Evolutionary conservation across 768 basidiomycete species (phyloP).

Genomic region (Boletus rubropictus): DNA sequence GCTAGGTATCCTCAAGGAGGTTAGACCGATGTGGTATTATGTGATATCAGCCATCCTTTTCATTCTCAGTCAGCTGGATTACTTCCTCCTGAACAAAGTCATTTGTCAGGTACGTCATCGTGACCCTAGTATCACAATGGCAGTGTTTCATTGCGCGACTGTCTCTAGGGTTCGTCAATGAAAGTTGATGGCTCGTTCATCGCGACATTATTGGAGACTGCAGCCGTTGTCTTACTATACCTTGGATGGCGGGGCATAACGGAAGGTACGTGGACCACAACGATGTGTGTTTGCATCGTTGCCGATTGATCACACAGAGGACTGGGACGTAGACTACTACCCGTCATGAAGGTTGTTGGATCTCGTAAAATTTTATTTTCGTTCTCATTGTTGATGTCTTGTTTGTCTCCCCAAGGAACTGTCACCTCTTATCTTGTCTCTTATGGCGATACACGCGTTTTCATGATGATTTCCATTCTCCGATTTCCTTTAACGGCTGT

Average conservation of each 20-base stretch:
- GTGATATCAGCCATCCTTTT: slow-evolving; percentile 70
- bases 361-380: neutral
- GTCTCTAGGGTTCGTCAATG: slow-evolving; percentile 48
- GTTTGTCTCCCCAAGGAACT: slow-evolving; percentile 3
- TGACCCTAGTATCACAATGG: neutral
- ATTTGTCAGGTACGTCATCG: slow-evolving; percentile 57
- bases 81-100: slow-evolving; percentile 71
- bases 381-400: slow-evolving; percentile 4
- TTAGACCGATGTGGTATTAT: slow-evolving; percentile 76
- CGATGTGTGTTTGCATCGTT: neutral
- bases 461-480: neutral
- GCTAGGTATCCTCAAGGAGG: slow-evolving; percentile 67
- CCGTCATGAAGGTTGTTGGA: slow-evolving; percentile 25
- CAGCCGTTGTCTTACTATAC: slow-evolving; percentile 60
- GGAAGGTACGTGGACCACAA: slow-evolving; percentile 52
- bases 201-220: slow-evolving; percentile 79
- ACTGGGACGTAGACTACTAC: slow-evolving; percentile 51
- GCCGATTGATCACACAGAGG: slow-evolving; percentile 28
- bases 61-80: slow-evolving; percentile 73
- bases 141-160: slow-evolving; percentile 8
- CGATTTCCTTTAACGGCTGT: neutral
- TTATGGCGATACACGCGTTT: slow-evolving; percentile 8
- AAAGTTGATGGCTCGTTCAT: slow-evolving; percentile 86
- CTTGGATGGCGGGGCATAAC: slow-evolving; percentile 86
- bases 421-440: slow-evolving; percentile 3